Base-by-base conservation (phyloP, 306 rosid genomes). In the Rosa persica region DNA sequence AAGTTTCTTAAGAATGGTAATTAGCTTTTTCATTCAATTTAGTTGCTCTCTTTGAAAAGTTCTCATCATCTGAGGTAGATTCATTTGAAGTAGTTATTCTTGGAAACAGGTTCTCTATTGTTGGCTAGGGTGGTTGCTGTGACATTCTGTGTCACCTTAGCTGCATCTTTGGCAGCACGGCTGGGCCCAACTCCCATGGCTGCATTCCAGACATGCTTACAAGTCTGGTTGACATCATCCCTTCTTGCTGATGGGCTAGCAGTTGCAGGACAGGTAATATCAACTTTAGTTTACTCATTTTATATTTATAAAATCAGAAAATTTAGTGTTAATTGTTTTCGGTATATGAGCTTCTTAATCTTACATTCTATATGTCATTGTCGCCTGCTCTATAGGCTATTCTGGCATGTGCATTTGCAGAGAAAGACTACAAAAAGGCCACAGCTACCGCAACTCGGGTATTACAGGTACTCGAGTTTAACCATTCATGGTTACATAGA, bases 161-260 rank as follows among this genome's bases (percentile, higher is more conserved):
- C 99, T 22, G 98, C 99, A 34, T 91, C 99, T 34, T 67, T 93
- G 79, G 98, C 99, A 0, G 95, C 98, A 58, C 84, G 97, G 82
- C 76, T 90, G 11, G 98, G 98, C 5, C 61, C 98, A 22, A 85
- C 81, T 64, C 93, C 91, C 0, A 93, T 95, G 99, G 99, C 99
- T 76, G 99, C 98, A 43, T 95, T 95, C 79, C 99, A 95, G 80
- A 90, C 93, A 44, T 91, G 97, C 85, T 85, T 93, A 5, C 99
- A 95, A 64, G 93, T 95, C 42, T 95, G 99, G 99, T 73, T 95
- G 42, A 93, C 98, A 34, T 91, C 99, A 6, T 95, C 99, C 34
- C 92, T 95, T 76, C 93, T 93, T 25, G 85, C 99, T 10, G 99
- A 93, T 83, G 99, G 99, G 39, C 78, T 95, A 72, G 98, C 99